Conservation (phyloP, 1,284 basidiomycete genomes). For the Heterobasidion annosum region DNA sequence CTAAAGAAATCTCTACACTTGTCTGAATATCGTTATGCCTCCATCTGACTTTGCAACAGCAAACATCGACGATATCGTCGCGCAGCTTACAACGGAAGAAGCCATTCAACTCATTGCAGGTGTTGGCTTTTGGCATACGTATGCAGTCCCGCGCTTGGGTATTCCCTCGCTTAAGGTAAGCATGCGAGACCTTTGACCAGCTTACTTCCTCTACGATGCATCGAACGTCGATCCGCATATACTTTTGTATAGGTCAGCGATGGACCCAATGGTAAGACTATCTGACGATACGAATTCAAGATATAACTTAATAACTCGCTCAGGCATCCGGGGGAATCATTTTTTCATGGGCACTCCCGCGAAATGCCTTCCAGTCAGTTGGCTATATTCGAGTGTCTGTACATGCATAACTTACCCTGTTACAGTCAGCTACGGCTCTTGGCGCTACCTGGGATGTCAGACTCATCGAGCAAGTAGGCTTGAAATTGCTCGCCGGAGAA, state of each 20-base stretch:
- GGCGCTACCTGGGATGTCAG: slow-evolving; percentile 56
- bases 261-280: slow-evolving; percentile 54
- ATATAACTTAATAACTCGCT: background rate
- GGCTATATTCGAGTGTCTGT: slow-evolving; percentile 1
- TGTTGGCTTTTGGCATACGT: slow-evolving; percentile 72
- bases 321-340: slow-evolving; percentile 26
- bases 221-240: background rate
- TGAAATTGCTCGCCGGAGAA: slow-evolving; percentile 45
- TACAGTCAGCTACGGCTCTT: slow-evolving; percentile 58
- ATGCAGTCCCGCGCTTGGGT: slow-evolving; percentile 51
- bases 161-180: slow-evolving; percentile 64
- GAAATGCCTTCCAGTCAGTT: slow-evolving; percentile 50
- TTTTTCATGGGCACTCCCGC: slow-evolving; percentile 42
- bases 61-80: slow-evolving; percentile 48
- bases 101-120: slow-evolving; percentile 64
- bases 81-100: slow-evolving; percentile 61
- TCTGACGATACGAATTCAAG: background rate
- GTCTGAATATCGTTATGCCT: slow-evolving; percentile 31
- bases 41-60: slow-evolving; percentile 63
- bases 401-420: background rate
- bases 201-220: background rate
- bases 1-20: too few relatives aligned
- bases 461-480: slow-evolving; percentile 43
- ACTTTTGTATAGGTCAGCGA: slow-evolving; percentile 48
- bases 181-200: background rate